phyloP scores from a whole-genome alignment of 441 rosid species.

The Kokia cookei region DNA sequence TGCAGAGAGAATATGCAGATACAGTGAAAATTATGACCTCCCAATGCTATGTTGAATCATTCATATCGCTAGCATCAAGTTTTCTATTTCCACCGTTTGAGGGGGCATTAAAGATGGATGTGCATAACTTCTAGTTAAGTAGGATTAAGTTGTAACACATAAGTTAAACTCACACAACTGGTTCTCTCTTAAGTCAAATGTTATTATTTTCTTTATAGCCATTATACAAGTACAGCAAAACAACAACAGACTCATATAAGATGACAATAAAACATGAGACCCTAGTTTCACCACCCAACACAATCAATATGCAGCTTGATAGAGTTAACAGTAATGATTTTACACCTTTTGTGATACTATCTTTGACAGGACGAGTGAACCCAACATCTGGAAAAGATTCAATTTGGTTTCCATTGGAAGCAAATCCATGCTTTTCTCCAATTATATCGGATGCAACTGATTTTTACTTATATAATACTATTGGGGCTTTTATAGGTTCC shows the following conservation, averaged over 20 bases:
- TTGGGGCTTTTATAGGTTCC: not conserved
- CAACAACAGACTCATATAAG: not conserved
- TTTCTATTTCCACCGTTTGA: not conserved
- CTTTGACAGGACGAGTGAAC: not conserved
- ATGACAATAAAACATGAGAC: not conserved
- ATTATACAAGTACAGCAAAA: not conserved
- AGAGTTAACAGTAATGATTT: not conserved
- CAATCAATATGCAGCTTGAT: not conserved
- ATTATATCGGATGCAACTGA: not conserved
- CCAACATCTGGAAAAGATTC: not conserved
- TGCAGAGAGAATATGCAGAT: slow-evolving; percentile 15
- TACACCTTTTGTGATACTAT: not conserved
- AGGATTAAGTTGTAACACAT: not conserved
- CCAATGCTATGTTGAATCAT: not conserved
- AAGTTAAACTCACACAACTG: not conserved
- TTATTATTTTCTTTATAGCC: not conserved
- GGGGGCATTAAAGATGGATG: not conserved
- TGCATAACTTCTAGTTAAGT: not conserved
- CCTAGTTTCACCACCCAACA: not conserved
- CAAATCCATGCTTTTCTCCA: not conserved
- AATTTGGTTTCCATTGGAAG: not conserved
- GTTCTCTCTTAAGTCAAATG: not conserved
- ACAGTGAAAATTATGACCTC: not conserved
- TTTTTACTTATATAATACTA: not conserved
- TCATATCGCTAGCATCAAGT: not conserved